A percentile compares a stretch with the other conserved stretches of the same genome.
Evolutionary conservation across 371 early-diverging fungal species (phyloP).

Genomic region (Syncephalastrum monosporum): DNA sequence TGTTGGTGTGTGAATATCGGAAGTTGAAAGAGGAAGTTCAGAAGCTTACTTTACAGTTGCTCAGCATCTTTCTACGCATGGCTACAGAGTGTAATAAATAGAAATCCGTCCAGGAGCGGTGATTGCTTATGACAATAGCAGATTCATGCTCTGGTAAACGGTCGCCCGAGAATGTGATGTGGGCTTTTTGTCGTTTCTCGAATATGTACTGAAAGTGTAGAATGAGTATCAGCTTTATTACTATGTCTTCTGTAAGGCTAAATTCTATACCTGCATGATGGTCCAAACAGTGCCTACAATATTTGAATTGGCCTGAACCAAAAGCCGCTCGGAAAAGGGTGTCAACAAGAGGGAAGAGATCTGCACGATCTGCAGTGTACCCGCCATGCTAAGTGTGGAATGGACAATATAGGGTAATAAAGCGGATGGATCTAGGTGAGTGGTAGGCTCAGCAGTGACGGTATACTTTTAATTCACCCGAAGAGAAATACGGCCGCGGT

Average conservation of each 20-base stretch:
- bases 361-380: slow-evolving; percentile 56
- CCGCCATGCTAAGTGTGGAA: slow-evolving; percentile 29
- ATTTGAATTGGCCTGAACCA: slow-evolving; percentile 58
- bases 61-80: slow-evolving; percentile 59
- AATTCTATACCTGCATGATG: slow-evolving; percentile 60
- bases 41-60: slow-evolving; percentile 58
- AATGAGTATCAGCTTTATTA: background rate
- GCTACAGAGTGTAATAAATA: slow-evolving; percentile 68
- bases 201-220: slow-evolving; percentile 32
- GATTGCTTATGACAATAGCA: slow-evolving; percentile 66
- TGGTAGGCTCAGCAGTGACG: no score
- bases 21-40: background rate
- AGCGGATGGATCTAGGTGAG: background rate
- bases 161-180: slow-evolving; percentile 69
- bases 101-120: slow-evolving; percentile 65
- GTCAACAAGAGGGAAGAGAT: slow-evolving; percentile 51
- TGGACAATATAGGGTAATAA: background rate
- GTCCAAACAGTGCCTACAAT: slow-evolving; percentile 63
- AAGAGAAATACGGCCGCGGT: slow-evolving; percentile 40
- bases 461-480: slow-evolving; percentile 26
- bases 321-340: slow-evolving; percentile 54
- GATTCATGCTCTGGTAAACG: slow-evolving; percentile 52
- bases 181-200: slow-evolving; percentile 58
- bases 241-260: background rate
- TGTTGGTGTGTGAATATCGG: slow-evolving; percentile 13